phyloP scores from a whole-genome alignment of 345 rosid genomes.

The Gossypium bickii region DNA sequence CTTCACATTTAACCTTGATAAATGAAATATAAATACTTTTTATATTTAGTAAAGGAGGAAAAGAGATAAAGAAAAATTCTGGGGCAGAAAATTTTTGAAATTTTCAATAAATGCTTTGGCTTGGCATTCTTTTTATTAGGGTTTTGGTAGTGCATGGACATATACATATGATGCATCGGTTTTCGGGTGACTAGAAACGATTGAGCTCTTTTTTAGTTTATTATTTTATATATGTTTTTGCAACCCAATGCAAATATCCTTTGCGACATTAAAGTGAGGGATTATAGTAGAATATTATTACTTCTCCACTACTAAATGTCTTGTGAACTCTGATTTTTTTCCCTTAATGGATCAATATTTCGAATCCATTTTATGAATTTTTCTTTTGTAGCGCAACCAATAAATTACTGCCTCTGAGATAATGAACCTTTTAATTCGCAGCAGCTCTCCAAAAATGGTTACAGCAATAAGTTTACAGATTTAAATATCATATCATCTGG shows the following conservation, averaged over 20 bases:
- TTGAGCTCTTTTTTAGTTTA: slow-evolving; percentile 7
- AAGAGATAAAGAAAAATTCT: slow-evolving; percentile 37
- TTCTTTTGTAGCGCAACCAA: too few relatives aligned
- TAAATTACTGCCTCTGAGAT: too few relatives aligned
- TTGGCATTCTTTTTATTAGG: background rate
- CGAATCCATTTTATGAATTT: too few relatives aligned
- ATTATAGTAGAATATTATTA: background rate
- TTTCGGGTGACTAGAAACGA: background rate
- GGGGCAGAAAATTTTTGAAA: slow-evolving; percentile 25
- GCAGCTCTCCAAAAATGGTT: too few relatives aligned
- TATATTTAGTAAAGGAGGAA: slow-evolving; percentile 21
- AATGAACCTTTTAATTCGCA: too few relatives aligned
- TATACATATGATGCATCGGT: background rate
- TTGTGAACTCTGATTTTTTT: background rate
- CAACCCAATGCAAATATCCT: background rate
- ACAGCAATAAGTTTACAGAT: too few relatives aligned
- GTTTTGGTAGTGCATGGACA: background rate
- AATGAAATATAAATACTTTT: slow-evolving; percentile 19
- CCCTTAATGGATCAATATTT: too few relatives aligned
- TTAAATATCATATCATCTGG: too few relatives aligned
- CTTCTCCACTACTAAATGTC: background rate
- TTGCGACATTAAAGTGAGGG: background rate
- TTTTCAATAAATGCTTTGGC: slow-evolving; percentile 11
- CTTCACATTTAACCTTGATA: slow-evolving; percentile 50
- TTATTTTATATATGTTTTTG: background rate